Evolutionary conservation across 192 early-diverging fungal species (phyloP), one percentile per base, ranked within the genome.

Genomic region (Entomortierella parvispora): DNA sequence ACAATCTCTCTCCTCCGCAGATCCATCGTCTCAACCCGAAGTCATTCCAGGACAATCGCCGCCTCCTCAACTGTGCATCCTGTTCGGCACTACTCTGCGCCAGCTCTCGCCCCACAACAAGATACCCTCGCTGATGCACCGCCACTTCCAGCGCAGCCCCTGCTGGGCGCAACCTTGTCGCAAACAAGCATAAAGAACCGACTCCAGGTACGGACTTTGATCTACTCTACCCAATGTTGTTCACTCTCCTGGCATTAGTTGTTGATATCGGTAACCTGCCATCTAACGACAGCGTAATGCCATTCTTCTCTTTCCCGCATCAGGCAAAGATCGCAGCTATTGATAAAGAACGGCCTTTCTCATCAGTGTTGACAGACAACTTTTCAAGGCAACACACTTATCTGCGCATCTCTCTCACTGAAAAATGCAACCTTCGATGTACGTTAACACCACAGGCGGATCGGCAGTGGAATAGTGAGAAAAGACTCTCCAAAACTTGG

Each of bases 341-440:
- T 25, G 80, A 84, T 17, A 47, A 69, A 37, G 67, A 81, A 65
- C 60, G 65, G 40, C 83, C 83, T 12, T 84, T 84, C 28, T 81
- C 80, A 22, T 68, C 47, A 10, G 75, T 80, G 26, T 56, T 96
- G 58, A 78, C 81, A 0, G 97, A 98, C 71, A 84, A 85, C 45
- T 96, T 96, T 87, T 86, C 88, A 22, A 88, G 97, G 29, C 85
- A 90, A 65, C 97, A 99, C 80, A 94, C 90, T 37, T 99, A 99
- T 58, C 84, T 99, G 57, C 92, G 97, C 15, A 96, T 99, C 31
- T 96, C 94, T 0, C 77, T 99, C 9, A 97, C 96, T 2, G 97
- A 99, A 81, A 85, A 89, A 49, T 99, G 97, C 85, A 99, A 99
- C 72, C 84, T 99, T 58, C 86, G 97, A 65, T 98, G 95, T 88